These are phyloP conservation scores for Brassica cretica DNA, from an alignment of 345 rosid species.

Conservation along the genomic window DNA sequence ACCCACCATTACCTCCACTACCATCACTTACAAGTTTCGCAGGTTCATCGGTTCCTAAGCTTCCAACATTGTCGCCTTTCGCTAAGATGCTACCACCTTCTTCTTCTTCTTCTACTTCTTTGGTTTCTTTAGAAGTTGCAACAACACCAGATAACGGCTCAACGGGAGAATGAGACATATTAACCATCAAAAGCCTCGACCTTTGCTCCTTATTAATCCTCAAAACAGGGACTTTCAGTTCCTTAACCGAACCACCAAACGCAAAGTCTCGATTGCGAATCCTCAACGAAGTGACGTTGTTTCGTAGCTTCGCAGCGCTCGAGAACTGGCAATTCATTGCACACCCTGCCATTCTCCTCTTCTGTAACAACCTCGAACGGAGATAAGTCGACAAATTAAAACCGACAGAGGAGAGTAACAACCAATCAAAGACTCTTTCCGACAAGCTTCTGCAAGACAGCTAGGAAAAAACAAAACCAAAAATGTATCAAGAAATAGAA, in stretches of 20 bases:
- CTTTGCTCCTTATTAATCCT: constrained; percentile 32
- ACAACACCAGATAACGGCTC: constrained; percentile 43
- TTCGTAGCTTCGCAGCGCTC: constrained; percentile 33
- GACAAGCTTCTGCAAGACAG: constrained; percentile 25
- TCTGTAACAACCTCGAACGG: constrained; percentile 3
- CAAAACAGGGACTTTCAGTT: constrained; percentile 34
- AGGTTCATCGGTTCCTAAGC: constrained; percentile 32
- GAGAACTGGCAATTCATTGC: constrained; percentile 40
- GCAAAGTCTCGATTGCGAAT: constrained; percentile 33
- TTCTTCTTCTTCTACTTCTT: background rate
- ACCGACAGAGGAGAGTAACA: background rate
- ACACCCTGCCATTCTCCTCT: constrained; percentile 48
- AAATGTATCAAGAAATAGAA: background rate
- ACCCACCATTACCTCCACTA: constrained; percentile 44
- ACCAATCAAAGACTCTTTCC: constrained; percentile 1
- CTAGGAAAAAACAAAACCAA: background rate
- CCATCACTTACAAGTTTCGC: constrained; percentile 32
- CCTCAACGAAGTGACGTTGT: constrained; percentile 34
- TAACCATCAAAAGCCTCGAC: constrained; percentile 43
- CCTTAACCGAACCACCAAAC: constrained; percentile 27
- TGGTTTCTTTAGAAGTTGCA: too few relatives aligned
- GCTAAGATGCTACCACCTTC: constrained; percentile 22
- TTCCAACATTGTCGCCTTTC: constrained; percentile 33
- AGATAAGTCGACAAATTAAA: constrained; percentile 42
- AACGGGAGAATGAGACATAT: constrained; percentile 42